Conservation (phyloP, 1,139 yeast species). For the Geotrichum citri-aurantii region DNA sequence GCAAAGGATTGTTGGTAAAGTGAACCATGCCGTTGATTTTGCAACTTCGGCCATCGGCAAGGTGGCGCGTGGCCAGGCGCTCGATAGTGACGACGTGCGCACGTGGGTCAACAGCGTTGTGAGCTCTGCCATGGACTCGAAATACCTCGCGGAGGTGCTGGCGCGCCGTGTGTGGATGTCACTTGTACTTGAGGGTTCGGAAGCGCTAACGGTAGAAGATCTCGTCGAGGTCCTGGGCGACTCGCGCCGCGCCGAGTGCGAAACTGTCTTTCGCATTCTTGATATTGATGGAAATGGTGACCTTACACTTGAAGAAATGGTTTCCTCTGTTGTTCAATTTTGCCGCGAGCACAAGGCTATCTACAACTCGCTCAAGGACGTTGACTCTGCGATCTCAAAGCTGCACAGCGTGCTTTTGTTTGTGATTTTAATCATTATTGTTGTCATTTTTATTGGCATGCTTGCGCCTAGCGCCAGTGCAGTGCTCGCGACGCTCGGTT, state of each 20-base stretch:
- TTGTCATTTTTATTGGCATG: conserved; percentile 39
- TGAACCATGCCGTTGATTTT: conserved; percentile 32
- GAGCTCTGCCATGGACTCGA: conserved; percentile 32
- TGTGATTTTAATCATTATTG: conserved; percentile 32
- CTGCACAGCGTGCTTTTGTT: conserved; percentile 35
- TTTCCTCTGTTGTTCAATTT: conserved; percentile 31
- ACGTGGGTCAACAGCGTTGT: conserved; percentile 25
- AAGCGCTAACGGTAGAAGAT: conserved; percentile 33
- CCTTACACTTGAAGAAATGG: conserved; percentile 38
- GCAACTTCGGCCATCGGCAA: conserved; percentile 30
- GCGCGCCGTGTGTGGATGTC: conserved; percentile 40
- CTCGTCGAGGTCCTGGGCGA: conserved; percentile 34
- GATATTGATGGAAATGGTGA: conserved; percentile 38
- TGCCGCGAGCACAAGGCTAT: conserved; percentile 36
- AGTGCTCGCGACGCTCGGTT: conserved; percentile 39
- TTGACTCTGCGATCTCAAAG: conserved; percentile 39
- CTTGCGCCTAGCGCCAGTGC: conserved; percentile 39
- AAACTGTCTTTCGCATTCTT: conserved; percentile 31
- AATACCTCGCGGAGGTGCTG: conserved; percentile 29
- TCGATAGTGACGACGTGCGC: not conserved
- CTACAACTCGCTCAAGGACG: conserved; percentile 36
- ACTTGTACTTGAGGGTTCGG: conserved; percentile 38
- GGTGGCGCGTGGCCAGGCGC: conserved; percentile 25
- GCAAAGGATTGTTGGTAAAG: conserved; percentile 27
- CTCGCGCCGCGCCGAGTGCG: conserved; percentile 27